Percentiles rank a stretch among this genome's conserved stretches.
Conservation (phyloP, 352 stramenopile genomes). For the Phytophthora fragariaefolia region DNA sequence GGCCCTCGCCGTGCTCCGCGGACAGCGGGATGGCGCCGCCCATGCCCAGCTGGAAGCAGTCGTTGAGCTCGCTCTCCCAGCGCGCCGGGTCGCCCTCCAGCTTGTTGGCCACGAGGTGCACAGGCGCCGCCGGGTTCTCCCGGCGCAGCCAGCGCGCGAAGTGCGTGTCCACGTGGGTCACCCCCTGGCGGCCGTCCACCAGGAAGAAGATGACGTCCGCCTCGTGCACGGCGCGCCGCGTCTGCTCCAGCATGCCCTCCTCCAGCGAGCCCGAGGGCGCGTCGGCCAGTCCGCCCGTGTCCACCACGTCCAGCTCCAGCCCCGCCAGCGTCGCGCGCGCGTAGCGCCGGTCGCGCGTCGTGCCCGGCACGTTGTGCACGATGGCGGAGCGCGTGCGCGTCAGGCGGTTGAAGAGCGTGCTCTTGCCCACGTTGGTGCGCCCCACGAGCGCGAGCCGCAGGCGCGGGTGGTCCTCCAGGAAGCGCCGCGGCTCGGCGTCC, state of each 20-base stretch:
- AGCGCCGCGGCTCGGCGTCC: slow-evolving; percentile 4
- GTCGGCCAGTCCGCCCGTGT: slow-evolving; percentile 83
- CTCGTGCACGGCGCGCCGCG: slow-evolving; percentile 73
- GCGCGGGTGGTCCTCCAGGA: slow-evolving; percentile 51
- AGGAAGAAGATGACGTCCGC: slow-evolving; percentile 84
- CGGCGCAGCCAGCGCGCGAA: slow-evolving; percentile 78
- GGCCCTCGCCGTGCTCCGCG: slow-evolving; percentile 79
- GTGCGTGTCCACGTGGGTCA: slow-evolving; percentile 83
- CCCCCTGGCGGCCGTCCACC: slow-evolving; percentile 76
- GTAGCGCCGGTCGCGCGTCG: slow-evolving; percentile 81
- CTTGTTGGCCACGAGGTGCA: slow-evolving; percentile 85
- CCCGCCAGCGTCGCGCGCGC: slow-evolving; percentile 65
- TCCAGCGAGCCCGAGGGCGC: slow-evolving; percentile 68
- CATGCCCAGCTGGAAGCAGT: slow-evolving; percentile 81
- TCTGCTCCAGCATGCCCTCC: slow-evolving; percentile 84
- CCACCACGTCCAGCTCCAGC: slow-evolving; percentile 83
- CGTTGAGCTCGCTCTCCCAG: slow-evolving; percentile 74
- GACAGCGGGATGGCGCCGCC: slow-evolving; percentile 74
- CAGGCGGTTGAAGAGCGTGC: slow-evolving; percentile 86
- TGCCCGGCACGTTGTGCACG: slow-evolving; percentile 86
- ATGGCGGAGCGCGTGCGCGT: slow-evolving; percentile 81
- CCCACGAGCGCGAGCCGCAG: slow-evolving; percentile 85
- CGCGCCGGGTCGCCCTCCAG: slow-evolving; percentile 71
- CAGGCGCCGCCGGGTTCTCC: slow-evolving; percentile 61
- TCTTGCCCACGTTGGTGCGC: slow-evolving; percentile 87